Conservation (phyloP, 31 red algal genomes). For the Bonnemaisonia californica region DNA sequence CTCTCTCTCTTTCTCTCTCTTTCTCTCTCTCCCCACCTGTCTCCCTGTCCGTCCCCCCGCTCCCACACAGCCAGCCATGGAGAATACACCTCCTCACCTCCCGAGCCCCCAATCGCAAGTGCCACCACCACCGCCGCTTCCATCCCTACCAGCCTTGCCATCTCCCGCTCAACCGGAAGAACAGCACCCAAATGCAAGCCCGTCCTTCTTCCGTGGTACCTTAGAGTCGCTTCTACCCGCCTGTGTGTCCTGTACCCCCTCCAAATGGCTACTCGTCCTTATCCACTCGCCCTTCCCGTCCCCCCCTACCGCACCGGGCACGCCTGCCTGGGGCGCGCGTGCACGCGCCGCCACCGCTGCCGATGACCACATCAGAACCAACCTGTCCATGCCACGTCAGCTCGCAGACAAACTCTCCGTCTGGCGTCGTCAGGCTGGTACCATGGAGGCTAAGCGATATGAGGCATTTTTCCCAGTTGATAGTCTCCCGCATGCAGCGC, state of each 20-base stretch:
- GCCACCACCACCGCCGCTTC: too few species aligned
- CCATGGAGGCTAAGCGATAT: constrained; percentile 39
- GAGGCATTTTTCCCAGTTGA: constrained; percentile 44
- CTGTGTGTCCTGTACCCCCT: background rate
- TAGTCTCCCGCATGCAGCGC: constrained; percentile 46
- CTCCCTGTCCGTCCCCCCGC: too few species aligned
- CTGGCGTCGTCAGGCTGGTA: constrained; percentile 36
- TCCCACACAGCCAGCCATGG: too few species aligned
- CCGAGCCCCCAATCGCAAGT: too few species aligned
- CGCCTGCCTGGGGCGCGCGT: constrained; percentile 29
- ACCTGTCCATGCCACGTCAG: background rate
- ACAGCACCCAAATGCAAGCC: background rate
- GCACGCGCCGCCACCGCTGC: background rate
- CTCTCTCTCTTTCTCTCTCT: too few species aligned
- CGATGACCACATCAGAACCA: constrained; percentile 20
- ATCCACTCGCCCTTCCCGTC: constrained; percentile 17
- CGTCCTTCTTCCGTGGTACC: background rate
- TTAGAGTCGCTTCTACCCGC: background rate
- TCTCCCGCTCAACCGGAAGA: too few species aligned
- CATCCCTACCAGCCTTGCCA: too few species aligned
- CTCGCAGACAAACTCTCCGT: constrained; percentile 8
- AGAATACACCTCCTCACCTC: too few species aligned
- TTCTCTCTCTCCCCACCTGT: too few species aligned
- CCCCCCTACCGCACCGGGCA: background rate
- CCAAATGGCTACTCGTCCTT: constrained; percentile 44